Evolutionary conservation across 768 basidiomycete species (phyloP), one percentile per base, ranked within the genome.

Genomic region (Boletus pseudo-olivaceus): DNA sequence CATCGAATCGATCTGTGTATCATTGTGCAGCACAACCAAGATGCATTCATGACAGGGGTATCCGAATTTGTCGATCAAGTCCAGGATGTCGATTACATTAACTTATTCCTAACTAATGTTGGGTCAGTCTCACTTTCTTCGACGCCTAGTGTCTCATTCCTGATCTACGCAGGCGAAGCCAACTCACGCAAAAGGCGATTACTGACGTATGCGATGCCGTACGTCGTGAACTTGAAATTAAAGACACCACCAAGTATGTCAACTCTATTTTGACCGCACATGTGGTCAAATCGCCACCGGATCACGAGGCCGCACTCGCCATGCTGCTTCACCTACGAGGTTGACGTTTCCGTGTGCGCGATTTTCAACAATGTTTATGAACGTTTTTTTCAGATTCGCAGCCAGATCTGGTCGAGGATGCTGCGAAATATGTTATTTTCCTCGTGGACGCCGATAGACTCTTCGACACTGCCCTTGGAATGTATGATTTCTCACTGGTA

Each of bases 361-460:
- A 39, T 9, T 12, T 47, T 19, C 17, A 15, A 32, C 1, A 14
- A 7, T 27, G 15, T 45, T 50, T 14, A 54, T 20, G 33, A 19
- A 4, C 17, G 1, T 35, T 46, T 41, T 46, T 41, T 47, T 41
- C 29, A 70, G 58, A 58, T 14, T 73, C 76, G 9, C 79, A 91
- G 57, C 83, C 89, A 0, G 78, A 83, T 27, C 70, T 93, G 3
- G 91, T 97, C 14, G 95, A 99, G 66, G 95, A 98, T 54, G 97
- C 97, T 7, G 90, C 98, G 63, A 98, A 95, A 67, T 99, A 98
- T 66, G 88, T 98, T 68, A 98, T 98, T 69, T 99, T 98, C 78
- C 82, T 99, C 32, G 92, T 93, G 19, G 93, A 98, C 61, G 93
- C 93, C 0, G 84, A 98, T 62, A 78, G 79, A 42, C 79, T 99